Percentiles rank a stretch among this genome's conserved stretches.
Conservation (phyloP, 2,329 filamentous ascomycete genomes). For the Xylariaceae sp. region DNA sequence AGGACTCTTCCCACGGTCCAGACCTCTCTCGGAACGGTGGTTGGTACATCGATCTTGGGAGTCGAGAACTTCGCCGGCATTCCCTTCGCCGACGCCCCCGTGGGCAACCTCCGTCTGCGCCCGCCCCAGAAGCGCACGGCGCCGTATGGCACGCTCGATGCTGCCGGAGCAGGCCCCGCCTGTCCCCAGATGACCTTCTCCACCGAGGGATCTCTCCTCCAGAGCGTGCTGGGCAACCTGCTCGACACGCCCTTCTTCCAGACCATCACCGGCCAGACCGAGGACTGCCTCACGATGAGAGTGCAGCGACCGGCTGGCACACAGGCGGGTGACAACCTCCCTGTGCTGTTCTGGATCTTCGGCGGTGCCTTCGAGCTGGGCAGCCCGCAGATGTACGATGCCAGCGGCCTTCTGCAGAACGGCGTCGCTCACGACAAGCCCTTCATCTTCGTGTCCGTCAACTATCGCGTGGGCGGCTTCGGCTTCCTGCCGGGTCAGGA, state of each 20-base stretch:
- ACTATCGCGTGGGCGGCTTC: conserved; percentile 71
- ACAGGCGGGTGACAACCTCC: conserved; percentile 49
- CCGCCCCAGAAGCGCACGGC: conserved; percentile 58
- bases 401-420: conserved; percentile 38
- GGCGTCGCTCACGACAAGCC: conserved; percentile 50
- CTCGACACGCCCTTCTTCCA: conserved; percentile 55
- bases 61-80: conserved; percentile 71
- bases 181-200: conserved; percentile 70
- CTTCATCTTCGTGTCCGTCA: conserved; percentile 70
- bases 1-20: conserved; percentile 23
- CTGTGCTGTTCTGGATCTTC: conserved; percentile 67
- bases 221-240: conserved; percentile 42
- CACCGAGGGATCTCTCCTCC: conserved; percentile 32
- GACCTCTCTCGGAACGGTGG: conserved; percentile 26
- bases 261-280: conserved; percentile 45
- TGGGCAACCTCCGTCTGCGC: conserved; percentile 60
- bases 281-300: conserved; percentile 60
- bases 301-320: conserved; percentile 56
- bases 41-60: conserved; percentile 22
- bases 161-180: conserved; percentile 50
- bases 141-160: conserved; percentile 54
- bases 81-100: conserved; percentile 67
- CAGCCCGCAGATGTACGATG: conserved; percentile 46
- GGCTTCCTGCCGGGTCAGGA: conserved; percentile 68
- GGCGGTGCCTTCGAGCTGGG: conserved; percentile 59